phyloP scores from a whole-genome alignment of 129 eudicot genomes.

The Lactuca saligna region DNA sequence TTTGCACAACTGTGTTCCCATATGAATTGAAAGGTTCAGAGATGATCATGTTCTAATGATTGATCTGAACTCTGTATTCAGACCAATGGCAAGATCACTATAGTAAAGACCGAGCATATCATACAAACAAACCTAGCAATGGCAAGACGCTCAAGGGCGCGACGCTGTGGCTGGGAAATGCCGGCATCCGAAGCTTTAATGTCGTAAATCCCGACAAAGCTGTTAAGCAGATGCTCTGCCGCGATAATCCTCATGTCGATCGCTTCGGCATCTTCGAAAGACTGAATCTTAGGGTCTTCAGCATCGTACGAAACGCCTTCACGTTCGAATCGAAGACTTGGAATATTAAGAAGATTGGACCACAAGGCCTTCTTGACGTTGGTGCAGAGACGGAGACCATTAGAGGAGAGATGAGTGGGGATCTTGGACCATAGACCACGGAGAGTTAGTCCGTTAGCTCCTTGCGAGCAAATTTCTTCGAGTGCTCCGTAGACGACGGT shows the following conservation, averaged over 20 bases:
- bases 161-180: slow-evolving; percentile 43
- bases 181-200: slow-evolving; percentile 47
- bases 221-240: slow-evolving; percentile 48
- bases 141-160: slow-evolving; percentile 65
- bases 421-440: slow-evolving; percentile 57
- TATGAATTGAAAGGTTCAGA: neutral
- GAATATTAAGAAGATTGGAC: slow-evolving; percentile 55
- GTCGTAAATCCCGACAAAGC: slow-evolving; percentile 73
- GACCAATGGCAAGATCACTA: neutral
- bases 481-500: slow-evolving; percentile 54
- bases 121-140: slow-evolving; percentile 63
- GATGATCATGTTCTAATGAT: neutral
- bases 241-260: slow-evolving; percentile 60
- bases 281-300: slow-evolving; percentile 33
- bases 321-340: slow-evolving; percentile 49
- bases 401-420: slow-evolving; percentile 35
- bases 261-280: slow-evolving; percentile 53
- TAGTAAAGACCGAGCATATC: neutral
- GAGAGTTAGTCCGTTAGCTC: slow-evolving; percentile 50
- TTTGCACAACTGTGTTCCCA: neutral
- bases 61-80: neutral
- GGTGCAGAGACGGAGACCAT: slow-evolving; percentile 47
- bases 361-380: slow-evolving; percentile 66
- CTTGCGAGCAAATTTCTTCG: slow-evolving; percentile 70
- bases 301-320: slow-evolving; percentile 28